phyloP scores from a whole-genome alignment of 306 rosid genomes.

The Sicyos baderoa region DNA sequence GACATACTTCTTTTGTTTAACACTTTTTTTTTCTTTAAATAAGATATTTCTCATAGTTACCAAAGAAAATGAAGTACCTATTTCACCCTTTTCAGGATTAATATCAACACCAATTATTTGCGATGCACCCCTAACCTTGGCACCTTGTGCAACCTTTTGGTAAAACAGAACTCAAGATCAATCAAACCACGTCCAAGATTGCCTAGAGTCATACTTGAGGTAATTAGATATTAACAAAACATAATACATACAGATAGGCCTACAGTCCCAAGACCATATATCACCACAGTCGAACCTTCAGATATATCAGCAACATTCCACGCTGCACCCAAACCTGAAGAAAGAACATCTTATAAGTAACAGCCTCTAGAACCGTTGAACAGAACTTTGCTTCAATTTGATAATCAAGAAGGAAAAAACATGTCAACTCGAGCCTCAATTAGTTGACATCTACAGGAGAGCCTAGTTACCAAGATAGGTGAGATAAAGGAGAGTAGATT shows the following conservation, averaged over 20 bases:
- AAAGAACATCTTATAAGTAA: neutral
- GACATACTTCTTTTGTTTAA: conserved; percentile 18
- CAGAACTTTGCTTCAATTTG: neutral
- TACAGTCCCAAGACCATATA: conserved; percentile 95
- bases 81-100: conserved; percentile 62
- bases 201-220: conserved; percentile 14
- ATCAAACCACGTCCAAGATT: conserved; percentile 18
- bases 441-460: neutral
- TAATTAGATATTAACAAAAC: conserved; percentile 15
- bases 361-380: neutral
- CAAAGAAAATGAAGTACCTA: conserved; percentile 33
- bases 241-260: conserved; percentile 78
- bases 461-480: neutral
- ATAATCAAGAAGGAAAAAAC: neutral
- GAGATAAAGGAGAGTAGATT: too few relatives aligned
- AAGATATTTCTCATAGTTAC: neutral
- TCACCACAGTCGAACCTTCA: conserved; percentile 78
- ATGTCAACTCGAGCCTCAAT: neutral
- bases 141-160: conserved; percentile 83
- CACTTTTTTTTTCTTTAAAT: too few relatives aligned
- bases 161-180: conserved; percentile 5
- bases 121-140: conserved; percentile 78
- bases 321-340: conserved; percentile 82
- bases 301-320: conserved; percentile 88
- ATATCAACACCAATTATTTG: conserved; percentile 79